These are phyloP conservation scores for Pestalotiopsis sp. DNA, from an alignment of 2,329 filamentous ascomycete species.

Conservation along the genomic window DNA sequence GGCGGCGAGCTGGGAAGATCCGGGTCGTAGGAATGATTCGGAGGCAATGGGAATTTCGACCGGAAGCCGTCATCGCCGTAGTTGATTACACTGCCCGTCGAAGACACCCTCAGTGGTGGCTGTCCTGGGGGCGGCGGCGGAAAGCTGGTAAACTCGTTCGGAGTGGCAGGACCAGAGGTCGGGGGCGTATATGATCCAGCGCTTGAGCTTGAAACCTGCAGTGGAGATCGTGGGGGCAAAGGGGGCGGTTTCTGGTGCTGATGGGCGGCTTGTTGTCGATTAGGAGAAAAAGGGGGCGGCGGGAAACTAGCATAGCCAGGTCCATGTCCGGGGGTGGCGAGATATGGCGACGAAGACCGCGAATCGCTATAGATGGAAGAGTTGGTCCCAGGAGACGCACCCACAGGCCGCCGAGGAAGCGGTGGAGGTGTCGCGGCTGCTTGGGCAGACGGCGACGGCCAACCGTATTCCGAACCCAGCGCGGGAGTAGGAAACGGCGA, in stretches of 20 bases:
- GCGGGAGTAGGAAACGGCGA: constrained; percentile 8
- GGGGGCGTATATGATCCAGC: not conserved
- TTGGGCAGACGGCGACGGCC: not conserved
- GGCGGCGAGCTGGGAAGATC: constrained; percentile 12
- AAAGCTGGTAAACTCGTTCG: constrained; percentile 14
- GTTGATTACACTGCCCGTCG: not conserved
- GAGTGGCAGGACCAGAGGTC: not conserved
- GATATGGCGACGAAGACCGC: not conserved
- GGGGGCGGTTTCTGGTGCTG: not conserved
- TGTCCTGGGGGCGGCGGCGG: constrained; percentile 22
- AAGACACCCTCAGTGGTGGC: not conserved
- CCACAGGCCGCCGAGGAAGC: constrained; percentile 10
- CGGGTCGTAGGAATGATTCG: not conserved
- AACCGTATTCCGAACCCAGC: not conserved
- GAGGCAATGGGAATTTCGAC: constrained; percentile 6
- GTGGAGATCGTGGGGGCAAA: constrained; percentile 3
- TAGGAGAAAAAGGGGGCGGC: constrained; percentile 14
- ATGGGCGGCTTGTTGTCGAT: not conserved
- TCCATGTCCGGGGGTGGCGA: constrained; percentile 12
- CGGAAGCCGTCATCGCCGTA: not conserved
- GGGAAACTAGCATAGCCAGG: constrained; percentile 16
- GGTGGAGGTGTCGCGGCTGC: not conserved
- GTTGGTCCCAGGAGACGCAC: not conserved
- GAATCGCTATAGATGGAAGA: not conserved
- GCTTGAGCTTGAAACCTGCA: not conserved